Evolutionary conservation across 2,329 filamentous ascomycete species (phyloP).

Genomic region (Aspergillus clavatus): DNA sequence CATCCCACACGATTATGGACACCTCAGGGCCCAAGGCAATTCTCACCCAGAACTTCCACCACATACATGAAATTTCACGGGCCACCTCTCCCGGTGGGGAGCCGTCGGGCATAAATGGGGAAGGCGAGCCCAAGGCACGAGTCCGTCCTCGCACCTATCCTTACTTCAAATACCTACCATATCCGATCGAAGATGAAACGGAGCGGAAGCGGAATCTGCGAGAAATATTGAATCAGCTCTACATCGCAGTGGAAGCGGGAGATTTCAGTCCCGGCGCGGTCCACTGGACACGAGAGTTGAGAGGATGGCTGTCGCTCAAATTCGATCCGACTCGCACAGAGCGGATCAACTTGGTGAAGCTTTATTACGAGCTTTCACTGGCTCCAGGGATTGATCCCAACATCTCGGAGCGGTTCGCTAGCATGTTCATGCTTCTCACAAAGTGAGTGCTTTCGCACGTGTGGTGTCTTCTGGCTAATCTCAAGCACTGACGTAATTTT

Average conservation of each 20-base stretch:
- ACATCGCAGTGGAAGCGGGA: slow-evolving; percentile 83
- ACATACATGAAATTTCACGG: slow-evolving; percentile 68
- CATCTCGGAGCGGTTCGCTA: slow-evolving; percentile 83
- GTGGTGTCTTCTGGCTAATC: background rate
- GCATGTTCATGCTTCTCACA: slow-evolving; percentile 94
- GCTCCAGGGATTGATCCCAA: slow-evolving; percentile 80
- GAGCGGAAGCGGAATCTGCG: slow-evolving; percentile 74
- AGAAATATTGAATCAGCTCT: slow-evolving; percentile 89
- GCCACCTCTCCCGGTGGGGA: slow-evolving; percentile 73
- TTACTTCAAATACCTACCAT: slow-evolving; percentile 87
- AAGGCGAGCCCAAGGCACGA: slow-evolving; percentile 61
- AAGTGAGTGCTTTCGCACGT: slow-evolving; percentile 57
- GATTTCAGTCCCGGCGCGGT: slow-evolving; percentile 91
- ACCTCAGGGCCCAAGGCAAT: slow-evolving; percentile 30
- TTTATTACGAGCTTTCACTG: slow-evolving; percentile 91
- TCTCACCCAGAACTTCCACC: slow-evolving; percentile 35
- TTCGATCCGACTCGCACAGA: slow-evolving; percentile 89
- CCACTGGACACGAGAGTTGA: slow-evolving; percentile 95
- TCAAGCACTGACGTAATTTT: slow-evolving; percentile 17
- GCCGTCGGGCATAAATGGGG: slow-evolving; percentile 46
- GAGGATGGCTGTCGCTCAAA: slow-evolving; percentile 92
- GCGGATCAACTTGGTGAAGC: slow-evolving; percentile 74
- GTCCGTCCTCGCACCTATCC: slow-evolving; percentile 79
- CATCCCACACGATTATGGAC: slow-evolving; percentile 31
- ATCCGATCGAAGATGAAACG: slow-evolving; percentile 73